Conservation (phyloP, 176 grass and related monocot genomes). For the Rhynchospora tenuis region DNA sequence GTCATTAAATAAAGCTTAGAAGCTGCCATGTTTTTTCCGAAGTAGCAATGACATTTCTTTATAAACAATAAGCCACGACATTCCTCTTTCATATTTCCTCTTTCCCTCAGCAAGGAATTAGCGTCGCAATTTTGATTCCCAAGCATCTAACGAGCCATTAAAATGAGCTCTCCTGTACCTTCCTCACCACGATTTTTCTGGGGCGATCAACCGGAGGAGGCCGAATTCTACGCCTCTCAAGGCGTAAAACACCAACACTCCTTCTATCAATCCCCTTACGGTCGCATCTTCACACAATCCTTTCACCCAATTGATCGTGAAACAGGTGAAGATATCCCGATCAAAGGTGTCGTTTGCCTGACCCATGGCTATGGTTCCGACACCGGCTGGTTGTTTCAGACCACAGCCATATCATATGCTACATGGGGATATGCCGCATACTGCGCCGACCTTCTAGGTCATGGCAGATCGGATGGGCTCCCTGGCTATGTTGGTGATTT, state of each 20-base stretch:
- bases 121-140: neutral
- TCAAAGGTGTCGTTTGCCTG: conserved; percentile 58
- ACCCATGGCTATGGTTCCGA: conserved; percentile 62
- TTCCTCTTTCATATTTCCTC: neutral
- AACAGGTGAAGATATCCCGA: conserved; percentile 21
- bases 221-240: conserved; percentile 51
- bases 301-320: conserved; percentile 46
- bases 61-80: neutral
- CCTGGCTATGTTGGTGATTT: conserved; percentile 55
- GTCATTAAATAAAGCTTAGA: neutral
- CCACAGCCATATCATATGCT: conserved; percentile 45
- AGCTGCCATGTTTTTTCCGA: neutral
- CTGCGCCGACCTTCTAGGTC: conserved; percentile 68
- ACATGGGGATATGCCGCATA: conserved; percentile 60
- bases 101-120: neutral
- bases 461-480: conserved; percentile 59
- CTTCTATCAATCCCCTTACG: conserved; percentile 41
- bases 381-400: conserved; percentile 67
- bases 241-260: conserved; percentile 42
- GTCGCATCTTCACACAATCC: conserved; percentile 63
- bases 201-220: conserved; percentile 47
- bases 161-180: neutral
- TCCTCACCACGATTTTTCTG: conserved; percentile 41
- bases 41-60: neutral
- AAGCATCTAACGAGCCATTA: neutral